Base-by-base conservation (phyloP, 495 filamentous ascomycete genomes). In the Lasiosphaeria ovina region DNA sequence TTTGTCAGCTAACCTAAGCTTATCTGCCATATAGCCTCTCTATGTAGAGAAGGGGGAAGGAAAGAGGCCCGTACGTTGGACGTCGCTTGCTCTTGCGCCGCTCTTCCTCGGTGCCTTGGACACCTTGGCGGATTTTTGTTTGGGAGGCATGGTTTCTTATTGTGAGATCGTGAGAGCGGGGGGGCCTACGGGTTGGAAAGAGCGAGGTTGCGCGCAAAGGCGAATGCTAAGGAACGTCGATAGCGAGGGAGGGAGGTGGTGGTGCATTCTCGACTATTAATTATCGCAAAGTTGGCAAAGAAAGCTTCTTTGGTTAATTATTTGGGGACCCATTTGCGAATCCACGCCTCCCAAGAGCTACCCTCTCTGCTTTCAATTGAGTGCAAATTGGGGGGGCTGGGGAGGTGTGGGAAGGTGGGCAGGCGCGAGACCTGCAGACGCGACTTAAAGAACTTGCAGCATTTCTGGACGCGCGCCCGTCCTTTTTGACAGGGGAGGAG, bases 51-150 rank as follows among this genome's bases (percentile, higher is more conserved):
- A 40, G 49, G 48, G 35, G 35, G n/a, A 10, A 36, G 11, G 17
- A 8, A 32, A 47, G 44, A 47, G 44, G 5, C 12, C 38, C 72
- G 36, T 65, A 73, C 72, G 68, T 47, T 71, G 70, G 35, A 72
- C 66, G 59, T 58, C 50, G 48, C 65, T 58, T 16, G 54, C 38
- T 36, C 66, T 55, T 45, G 59, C 44, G 44, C 12, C 44, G 11
- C 44, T 47, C 61, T 63, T 40, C 36, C 9, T 44, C 33, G 32
- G 10, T 24, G 14, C 48, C 44, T 47, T 47, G 11, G 44, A 5
- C 5, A n/a, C 44, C 2, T 47, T 47, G 7, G 44, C 11, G 16
- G 42, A 48, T 17, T 48, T 17, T 57, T 35, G 53, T 53, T 44
- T 47, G 44, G 44, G 44, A 5, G 44, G 44, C 44, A 47, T 47